Base-by-base conservation (phyloP, 2,329 filamentous ascomycete genomes). In the Paraconiothyrium brasiliense region DNA sequence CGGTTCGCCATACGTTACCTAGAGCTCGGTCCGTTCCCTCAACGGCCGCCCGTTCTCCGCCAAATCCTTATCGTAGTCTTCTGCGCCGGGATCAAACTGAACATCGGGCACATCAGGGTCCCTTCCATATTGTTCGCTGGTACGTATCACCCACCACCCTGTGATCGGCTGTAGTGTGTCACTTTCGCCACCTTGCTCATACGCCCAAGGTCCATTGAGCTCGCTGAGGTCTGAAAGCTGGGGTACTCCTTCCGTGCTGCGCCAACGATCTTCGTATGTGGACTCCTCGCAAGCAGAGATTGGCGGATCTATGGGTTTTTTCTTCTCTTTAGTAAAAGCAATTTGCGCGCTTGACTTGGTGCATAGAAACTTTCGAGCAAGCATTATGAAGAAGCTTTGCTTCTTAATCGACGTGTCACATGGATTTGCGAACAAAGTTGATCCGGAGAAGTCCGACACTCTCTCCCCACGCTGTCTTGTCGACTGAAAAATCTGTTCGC, bases 71-170 rank as follows among this genome's bases (percentile, higher is more conserved):
- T 60, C 58, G 47, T 51, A 56, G 35, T 48, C 32, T 10, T 54
- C 54, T 22, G 47, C 59, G 54, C 58, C 39, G 10, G 39, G 54
- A 37, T 61, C 59, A 16, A 57, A 61, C 11, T 61, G 35, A n/a
- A 58, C 30, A 48, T 61, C 49, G 8, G 51, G 59, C 11, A 50
- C 52, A 43, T 52, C 59, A 20, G 59, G 47, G 22, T 61, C 59
- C 24, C 32, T 61, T 9, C 59, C 54, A 43, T 58, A 61, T 10
- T 47, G 3, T 14, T 61, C 54, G 4, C 9, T 46, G 8, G 48
- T 58, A 16, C 37, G 32, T n/a, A 61, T 43, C 1, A 58, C 43
- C 59, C 54, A 61, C 54, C 49, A 61, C 2, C 59, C 59, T n/a
- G 48, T 58, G 13, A 54, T 48, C 8, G 59, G 54, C 10, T 54